Percentiles rank a stretch among this genome's conserved stretches.
Evolutionary conservation across 148 eudicot species (phyloP).

Genomic region (Vaccinium darrowii): DNA sequence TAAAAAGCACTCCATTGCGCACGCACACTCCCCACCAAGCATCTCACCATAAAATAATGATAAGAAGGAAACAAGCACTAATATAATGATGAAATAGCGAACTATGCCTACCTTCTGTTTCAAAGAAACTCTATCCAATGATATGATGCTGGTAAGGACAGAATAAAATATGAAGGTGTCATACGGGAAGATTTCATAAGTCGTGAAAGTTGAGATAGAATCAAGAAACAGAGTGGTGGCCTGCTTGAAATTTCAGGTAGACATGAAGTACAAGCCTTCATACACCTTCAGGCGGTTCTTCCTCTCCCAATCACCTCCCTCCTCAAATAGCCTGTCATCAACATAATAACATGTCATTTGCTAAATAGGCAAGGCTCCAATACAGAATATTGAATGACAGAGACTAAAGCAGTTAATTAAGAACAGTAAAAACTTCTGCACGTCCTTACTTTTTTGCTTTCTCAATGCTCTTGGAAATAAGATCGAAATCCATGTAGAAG

Average conservation of each 20-base stretch:
- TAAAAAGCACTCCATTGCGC: background rate
- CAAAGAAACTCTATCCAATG: constrained; percentile 90
- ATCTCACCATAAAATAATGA: background rate
- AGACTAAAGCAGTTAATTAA: background rate
- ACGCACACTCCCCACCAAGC: background rate
- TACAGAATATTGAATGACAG: constrained; percentile 9
- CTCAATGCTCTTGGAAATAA: constrained; percentile 85
- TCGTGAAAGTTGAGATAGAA: constrained; percentile 97
- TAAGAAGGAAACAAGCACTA: background rate
- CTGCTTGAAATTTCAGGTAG: constrained; percentile 87
- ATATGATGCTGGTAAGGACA: constrained; percentile 80
- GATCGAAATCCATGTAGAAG: constrained; percentile 94
- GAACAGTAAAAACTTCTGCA: background rate
- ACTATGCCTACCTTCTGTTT: constrained; percentile 78
- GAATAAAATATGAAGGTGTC: constrained; percentile 92
- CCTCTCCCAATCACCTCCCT: constrained; percentile 99
- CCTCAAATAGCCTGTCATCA: constrained; percentile 77
- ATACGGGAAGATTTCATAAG: constrained; percentile 91
- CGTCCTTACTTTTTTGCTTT: constrained; percentile 84
- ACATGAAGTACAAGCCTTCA: constrained; percentile 91
- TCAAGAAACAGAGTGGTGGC: constrained; percentile 87
- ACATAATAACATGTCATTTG: background rate
- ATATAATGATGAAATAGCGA: background rate
- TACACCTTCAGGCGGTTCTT: constrained; percentile 98
- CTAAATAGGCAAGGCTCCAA: background rate